Percentiles rank a stretch among this genome's conserved stretches.
phyloP scores from a whole-genome alignment of 2,329 filamentous ascomycete species.

The Aspergillus melleus region DNA sequence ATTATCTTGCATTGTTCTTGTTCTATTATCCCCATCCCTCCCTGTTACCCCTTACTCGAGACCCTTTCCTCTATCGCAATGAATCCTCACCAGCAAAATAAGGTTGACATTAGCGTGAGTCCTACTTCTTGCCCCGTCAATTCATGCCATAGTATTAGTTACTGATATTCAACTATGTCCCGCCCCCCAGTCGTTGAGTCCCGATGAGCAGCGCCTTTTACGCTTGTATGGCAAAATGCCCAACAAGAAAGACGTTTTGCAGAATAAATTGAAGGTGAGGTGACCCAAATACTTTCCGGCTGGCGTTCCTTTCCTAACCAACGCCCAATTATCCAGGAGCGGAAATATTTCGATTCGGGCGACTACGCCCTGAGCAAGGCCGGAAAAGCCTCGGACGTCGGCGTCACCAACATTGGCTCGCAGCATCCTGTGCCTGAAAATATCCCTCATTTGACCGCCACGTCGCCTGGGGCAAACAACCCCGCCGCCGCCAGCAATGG shows the following conservation, averaged over 20 bases:
- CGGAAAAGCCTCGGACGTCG: constrained; percentile 91
- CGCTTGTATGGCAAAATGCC: constrained; percentile 97
- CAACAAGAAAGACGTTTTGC: constrained; percentile 91
- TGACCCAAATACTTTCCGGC: not conserved
- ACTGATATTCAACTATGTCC: not conserved
- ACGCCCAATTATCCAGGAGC: constrained; percentile 61
- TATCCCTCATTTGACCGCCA: constrained; percentile 83
- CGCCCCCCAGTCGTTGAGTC: constrained; percentile 71
- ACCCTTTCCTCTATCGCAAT: constrained; percentile 52
- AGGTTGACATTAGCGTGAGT: constrained; percentile 92
- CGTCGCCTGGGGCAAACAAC: constrained; percentile 47
- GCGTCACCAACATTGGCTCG: constrained; percentile 89
- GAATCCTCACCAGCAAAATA: constrained; percentile 98
- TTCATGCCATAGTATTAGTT: constrained; percentile 10
- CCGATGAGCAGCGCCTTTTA: constrained; percentile 95
- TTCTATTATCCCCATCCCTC: constrained; percentile 5
- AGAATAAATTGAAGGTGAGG: constrained; percentile 87
- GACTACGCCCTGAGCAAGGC: constrained; percentile 97
- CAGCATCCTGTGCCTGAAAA: constrained; percentile 94
- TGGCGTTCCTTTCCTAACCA: constrained; percentile 1
- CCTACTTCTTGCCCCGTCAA: not conserved
- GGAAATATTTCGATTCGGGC: constrained; percentile 97
- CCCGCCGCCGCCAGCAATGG: constrained; percentile 34
- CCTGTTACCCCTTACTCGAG: constrained; percentile 1
- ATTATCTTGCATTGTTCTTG: not conserved